phyloP scores from a whole-genome alignment of 108 stramenopile species.

The Skeletonema tropicum region DNA sequence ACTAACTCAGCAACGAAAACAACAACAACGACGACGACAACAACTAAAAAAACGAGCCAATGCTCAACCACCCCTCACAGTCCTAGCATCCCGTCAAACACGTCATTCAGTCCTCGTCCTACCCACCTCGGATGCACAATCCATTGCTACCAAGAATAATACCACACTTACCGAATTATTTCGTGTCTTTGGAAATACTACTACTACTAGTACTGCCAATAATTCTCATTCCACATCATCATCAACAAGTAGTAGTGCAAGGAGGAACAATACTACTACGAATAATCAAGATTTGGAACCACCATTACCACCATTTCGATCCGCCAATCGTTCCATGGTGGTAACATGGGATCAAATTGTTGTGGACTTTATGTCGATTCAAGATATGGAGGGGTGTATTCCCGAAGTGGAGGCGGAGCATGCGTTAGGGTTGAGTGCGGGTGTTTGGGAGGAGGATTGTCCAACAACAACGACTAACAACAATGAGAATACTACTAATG shows the following conservation, averaged over 20 bases:
- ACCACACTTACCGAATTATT: slow-evolving; percentile 73
- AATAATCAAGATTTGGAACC: slow-evolving; percentile 10
- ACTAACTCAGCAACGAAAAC: background rate
- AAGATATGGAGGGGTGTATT: slow-evolving; percentile 29
- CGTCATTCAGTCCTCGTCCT: slow-evolving; percentile 73
- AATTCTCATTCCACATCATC: background rate
- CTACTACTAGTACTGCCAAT: no score
- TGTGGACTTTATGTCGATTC: slow-evolving; percentile 47
- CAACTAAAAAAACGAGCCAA: slow-evolving; percentile 13
- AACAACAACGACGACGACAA: background rate
- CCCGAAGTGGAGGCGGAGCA: slow-evolving; percentile 36
- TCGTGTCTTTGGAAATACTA: slow-evolving; percentile 48
- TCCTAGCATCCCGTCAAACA: slow-evolving; percentile 72
- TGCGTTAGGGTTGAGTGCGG: slow-evolving; percentile 44
- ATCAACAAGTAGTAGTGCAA: background rate
- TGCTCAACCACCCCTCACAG: slow-evolving; percentile 19
- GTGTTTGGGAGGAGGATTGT: slow-evolving; percentile 42
- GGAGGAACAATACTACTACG: background rate
- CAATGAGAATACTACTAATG: background rate
- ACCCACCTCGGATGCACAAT: slow-evolving; percentile 70
- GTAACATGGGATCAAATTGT: slow-evolving; percentile 54
- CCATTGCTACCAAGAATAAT: slow-evolving; percentile 74
- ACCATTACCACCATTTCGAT: slow-evolving; percentile 74
- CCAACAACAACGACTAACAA: background rate
- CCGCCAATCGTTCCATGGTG: slow-evolving; percentile 51